Percentiles rank a stretch among this genome's conserved stretches.
Evolutionary conservation across 2,329 filamentous ascomycete genomes (phyloP).

Genomic region (Oidium heveae): DNA sequence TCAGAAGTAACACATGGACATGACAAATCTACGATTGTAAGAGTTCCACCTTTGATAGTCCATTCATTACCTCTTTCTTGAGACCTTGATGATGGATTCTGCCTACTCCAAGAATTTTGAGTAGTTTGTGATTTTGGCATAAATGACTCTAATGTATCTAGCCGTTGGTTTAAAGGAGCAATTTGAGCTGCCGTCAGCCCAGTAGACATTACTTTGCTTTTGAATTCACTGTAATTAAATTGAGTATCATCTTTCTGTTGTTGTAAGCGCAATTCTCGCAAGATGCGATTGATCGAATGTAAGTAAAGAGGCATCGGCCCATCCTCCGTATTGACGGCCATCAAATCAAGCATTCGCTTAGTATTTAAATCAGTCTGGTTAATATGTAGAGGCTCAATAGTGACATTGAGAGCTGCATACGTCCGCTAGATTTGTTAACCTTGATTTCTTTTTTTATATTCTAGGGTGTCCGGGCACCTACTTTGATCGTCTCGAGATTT

Average conservation of each 20-base stretch:
- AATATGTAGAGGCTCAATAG: slow-evolving; percentile 4
- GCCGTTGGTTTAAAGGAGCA: slow-evolving; percentile 29
- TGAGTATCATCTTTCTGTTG: slow-evolving; percentile 2
- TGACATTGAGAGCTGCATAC: slow-evolving; percentile 1
- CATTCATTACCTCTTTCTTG: slow-evolving; percentile 6
- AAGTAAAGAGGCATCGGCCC: slow-evolving; percentile 5
- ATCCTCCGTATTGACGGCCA: slow-evolving; percentile 4
- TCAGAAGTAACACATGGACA: slow-evolving; percentile 43
- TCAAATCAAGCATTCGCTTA: slow-evolving; percentile 5
- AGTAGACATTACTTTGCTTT: slow-evolving; percentile 11
- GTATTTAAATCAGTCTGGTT: slow-evolving; percentile 5
- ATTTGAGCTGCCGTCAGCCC: slow-evolving; percentile 24
- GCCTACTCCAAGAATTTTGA: neutral
- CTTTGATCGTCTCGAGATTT: slow-evolving; percentile 1
- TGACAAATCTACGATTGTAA: slow-evolving; percentile 44
- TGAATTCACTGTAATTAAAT: slow-evolving; percentile 23
- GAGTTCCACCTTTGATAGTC: slow-evolving; percentile 5
- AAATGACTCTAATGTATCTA: slow-evolving; percentile 29
- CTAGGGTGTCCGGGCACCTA: neutral
- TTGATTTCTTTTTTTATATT: neutral
- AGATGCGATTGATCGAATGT: slow-evolving; percentile 3
- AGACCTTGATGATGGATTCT: neutral
- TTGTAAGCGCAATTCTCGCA: slow-evolving; percentile 3
- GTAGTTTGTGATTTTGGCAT: neutral
- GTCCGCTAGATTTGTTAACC: neutral